Conservation (phyloP, 2,329 filamentous ascomycete genomes). For the Penicillium sp. region DNA sequence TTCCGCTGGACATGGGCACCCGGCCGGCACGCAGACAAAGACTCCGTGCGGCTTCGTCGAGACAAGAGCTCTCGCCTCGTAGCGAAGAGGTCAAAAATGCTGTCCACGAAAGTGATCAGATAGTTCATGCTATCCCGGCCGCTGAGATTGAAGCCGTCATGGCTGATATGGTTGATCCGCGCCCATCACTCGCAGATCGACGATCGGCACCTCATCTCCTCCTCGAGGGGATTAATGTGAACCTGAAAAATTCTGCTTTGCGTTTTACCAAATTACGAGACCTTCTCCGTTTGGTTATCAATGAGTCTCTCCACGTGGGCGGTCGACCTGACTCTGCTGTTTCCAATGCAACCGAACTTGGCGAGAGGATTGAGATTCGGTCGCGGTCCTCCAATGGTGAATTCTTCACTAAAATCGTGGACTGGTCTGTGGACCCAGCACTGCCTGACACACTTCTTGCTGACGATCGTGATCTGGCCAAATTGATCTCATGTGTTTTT, state of each 20-base stretch:
- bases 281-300: constrained; percentile 45
- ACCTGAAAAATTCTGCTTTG: constrained; percentile 34
- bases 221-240: constrained; percentile 37
- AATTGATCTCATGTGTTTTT: constrained; percentile 61
- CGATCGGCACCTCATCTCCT: constrained; percentile 36
- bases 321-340: constrained; percentile 48
- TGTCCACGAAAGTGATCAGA: constrained; percentile 43
- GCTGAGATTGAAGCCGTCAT: constrained; percentile 40
- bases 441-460: constrained; percentile 49
- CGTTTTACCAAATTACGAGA: constrained; percentile 47
- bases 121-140: constrained; percentile 36
- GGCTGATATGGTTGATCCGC: constrained; percentile 37
- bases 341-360: constrained; percentile 42
- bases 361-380: constrained; percentile 47
- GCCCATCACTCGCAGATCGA: constrained; percentile 36
- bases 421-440: constrained; percentile 47
- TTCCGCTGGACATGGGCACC: constrained; percentile 35
- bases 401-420: constrained; percentile 43
- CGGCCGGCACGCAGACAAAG: constrained; percentile 38
- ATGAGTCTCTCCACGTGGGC: constrained; percentile 48
- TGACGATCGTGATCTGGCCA: constrained; percentile 61
- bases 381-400: constrained; percentile 45
- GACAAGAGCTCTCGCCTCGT: constrained; percentile 37
- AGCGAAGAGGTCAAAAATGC: constrained; percentile 42
- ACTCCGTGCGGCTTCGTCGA: constrained; percentile 30